Evolutionary conservation across 2,329 filamentous ascomycete species (phyloP).

Genomic region (Alternaria triticina): DNA sequence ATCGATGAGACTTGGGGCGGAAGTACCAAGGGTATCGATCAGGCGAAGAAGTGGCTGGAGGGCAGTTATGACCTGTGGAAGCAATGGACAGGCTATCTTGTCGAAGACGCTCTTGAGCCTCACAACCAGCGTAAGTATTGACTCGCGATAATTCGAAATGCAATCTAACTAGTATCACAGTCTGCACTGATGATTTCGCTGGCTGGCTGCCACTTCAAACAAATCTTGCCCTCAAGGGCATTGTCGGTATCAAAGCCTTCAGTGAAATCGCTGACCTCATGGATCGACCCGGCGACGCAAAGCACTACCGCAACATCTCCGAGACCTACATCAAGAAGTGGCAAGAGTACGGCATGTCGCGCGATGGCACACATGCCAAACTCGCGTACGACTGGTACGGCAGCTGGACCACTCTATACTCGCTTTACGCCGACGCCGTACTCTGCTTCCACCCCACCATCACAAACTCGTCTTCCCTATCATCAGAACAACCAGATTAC

Average conservation of each 20-base stretch:
- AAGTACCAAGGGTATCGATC: constrained; percentile 58
- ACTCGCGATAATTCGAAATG: not conserved
- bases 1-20: constrained; percentile 69
- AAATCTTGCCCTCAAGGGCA: constrained; percentile 82
- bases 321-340: constrained; percentile 74
- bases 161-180: constrained; percentile 39
- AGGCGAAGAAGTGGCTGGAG: constrained; percentile 69
- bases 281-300: constrained; percentile 62
- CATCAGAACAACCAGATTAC: constrained; percentile 3
- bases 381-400: constrained; percentile 81
- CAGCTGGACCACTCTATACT: constrained; percentile 85
- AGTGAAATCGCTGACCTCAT: constrained; percentile 70
- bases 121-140: constrained; percentile 67
- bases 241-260: constrained; percentile 82
- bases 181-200: constrained; percentile 85
- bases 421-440: constrained; percentile 79
- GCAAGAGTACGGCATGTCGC: constrained; percentile 73
- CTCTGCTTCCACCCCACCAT: constrained; percentile 76
- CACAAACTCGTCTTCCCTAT: constrained; percentile 39
- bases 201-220: constrained; percentile 80
- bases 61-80: constrained; percentile 75
- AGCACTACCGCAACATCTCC: constrained; percentile 68
- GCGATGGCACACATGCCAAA: constrained; percentile 73
- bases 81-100: constrained; percentile 79
- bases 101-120: constrained; percentile 76